A percentile compares a stretch with the other conserved stretches of the same genome.
Evolutionary conservation across 305 asterid species (phyloP).

Genomic region (Fraxinus sp.): DNA sequence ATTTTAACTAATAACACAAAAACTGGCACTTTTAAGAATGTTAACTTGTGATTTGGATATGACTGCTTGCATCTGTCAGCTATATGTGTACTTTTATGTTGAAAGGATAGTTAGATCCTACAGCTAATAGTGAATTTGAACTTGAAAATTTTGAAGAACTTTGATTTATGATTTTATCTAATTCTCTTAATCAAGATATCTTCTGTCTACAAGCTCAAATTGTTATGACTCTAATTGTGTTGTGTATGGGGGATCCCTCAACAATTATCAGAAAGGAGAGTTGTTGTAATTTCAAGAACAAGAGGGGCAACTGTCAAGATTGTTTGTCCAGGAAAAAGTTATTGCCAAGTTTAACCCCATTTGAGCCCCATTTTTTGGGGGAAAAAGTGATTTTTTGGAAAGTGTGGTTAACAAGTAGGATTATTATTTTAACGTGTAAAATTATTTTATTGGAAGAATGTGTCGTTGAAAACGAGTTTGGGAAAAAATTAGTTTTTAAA

Average conservation of each 20-base stretch:
- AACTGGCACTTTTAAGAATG: conserved; percentile 1
- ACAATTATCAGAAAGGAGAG: background rate
- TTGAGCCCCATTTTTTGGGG: background rate
- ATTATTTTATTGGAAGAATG: background rate
- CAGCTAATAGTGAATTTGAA: conserved; percentile 12
- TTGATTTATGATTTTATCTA: background rate
- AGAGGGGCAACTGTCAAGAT: background rate
- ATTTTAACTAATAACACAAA: background rate
- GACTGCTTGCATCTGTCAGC: conserved; percentile 12
- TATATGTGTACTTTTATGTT: conserved; percentile 9
- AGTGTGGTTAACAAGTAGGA: background rate
- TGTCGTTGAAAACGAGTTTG: background rate
- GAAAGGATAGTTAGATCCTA: background rate
- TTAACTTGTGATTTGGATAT: background rate
- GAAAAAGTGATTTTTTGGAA: background rate
- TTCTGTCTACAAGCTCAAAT: background rate
- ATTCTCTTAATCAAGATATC: conserved; percentile 7
- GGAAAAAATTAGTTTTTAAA: background rate
- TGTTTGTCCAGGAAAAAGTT: background rate
- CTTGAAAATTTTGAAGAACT: background rate
- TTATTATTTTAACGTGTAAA: background rate
- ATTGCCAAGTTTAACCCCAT: background rate
- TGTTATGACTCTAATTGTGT: background rate
- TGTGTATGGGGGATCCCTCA: conserved; percentile 2
- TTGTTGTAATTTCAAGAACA: background rate